Base-by-base conservation (phyloP, 192 early-diverging fungal species). In the Phycomyces blakesleeanus region DNA sequence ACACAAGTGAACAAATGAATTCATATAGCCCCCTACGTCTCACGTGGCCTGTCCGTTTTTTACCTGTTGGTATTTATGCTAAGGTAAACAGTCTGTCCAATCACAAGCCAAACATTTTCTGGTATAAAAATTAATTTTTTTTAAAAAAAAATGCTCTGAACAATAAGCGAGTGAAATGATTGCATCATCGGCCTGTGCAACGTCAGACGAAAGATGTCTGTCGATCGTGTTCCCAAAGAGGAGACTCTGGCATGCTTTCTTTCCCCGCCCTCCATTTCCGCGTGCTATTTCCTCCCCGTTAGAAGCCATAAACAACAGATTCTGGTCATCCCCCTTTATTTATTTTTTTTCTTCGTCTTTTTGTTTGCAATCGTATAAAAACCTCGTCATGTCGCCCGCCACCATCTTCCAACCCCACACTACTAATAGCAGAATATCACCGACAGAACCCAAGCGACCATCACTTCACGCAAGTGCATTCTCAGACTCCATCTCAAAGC, bases 221-320 rank as follows among this genome's bases (percentile, higher is more conserved):
- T 47, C 44, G 44, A 47, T 47, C 44, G 44, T 18, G 44, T n/a
- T 47, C 44, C 18, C 12, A 47, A 47, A n/a, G 18, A 18, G 44
- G 44, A 58, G 15, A 25, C n/a, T 34, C 26, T 15, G 18, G 37
- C 38, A 38, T 22, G 20, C 56, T 38, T 58, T 58, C 34, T 56
- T 41, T 58, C 57, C 39, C 57, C 57, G 57, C 15, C 20, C 15
- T 18, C 18, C 44, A n/a, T 47, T 47, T 47, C 38, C 20, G 22
- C 40, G 10, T 58, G 57, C 34, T 41, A 22, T 21, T 16, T 27
- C 18, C n/a, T 56, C 26, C 12, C 57, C 21, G 11, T 21, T 5
- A 58, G 57, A 58, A 58, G 40, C 34, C 22, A 40, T 41, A 22
- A 16, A 22, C 18, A 39, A 39, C 29, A 58, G 34, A 16, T 4